phyloP scores from a whole-genome alignment of 75 land plant genomes.

The Cryptomeria japonica region DNA sequence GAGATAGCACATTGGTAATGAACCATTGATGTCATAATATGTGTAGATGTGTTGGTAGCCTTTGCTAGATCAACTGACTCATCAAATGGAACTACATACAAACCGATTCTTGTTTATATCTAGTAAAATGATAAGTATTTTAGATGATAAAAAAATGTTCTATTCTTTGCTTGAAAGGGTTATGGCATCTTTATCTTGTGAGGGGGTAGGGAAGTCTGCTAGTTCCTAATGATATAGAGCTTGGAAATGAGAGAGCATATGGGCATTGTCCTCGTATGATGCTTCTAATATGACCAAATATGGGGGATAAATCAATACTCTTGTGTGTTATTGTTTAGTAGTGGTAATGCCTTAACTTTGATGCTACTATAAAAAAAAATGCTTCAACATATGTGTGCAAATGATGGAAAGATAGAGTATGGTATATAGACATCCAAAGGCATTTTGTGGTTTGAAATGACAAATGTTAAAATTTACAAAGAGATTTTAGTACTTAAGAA shows the following conservation, averaged over 20 bases:
- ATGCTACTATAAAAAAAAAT: too few relatives aligned
- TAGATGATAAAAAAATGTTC: conserved; percentile 30
- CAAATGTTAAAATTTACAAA: too few relatives aligned
- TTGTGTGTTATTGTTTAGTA: conserved; percentile 78
- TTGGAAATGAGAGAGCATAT: conserved; percentile 41
- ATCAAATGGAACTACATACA: conserved; percentile 60
- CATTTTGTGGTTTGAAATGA: too few relatives aligned
- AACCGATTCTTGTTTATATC: conserved; percentile 50
- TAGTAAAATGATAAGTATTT: conserved; percentile 1
- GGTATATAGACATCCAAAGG: too few relatives aligned
- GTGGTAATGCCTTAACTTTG: conserved; percentile 69
- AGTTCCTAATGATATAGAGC: conserved; percentile 75
- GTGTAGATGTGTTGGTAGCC: conserved; percentile 74
- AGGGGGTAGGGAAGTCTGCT: conserved; percentile 46
- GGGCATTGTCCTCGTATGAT: conserved; percentile 49
- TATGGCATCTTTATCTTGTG: conserved; percentile 97
- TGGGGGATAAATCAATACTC: conserved; percentile 97
- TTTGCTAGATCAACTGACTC: conserved; percentile 59
- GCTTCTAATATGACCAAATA: conserved; percentile 94
- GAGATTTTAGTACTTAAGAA: too few relatives aligned
- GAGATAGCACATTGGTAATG: conserved; percentile 51
- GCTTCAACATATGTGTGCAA: too few relatives aligned
- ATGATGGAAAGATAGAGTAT: too few relatives aligned
- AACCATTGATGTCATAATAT: conserved; percentile 57
- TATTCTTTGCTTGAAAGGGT: conserved; percentile 58